Conservation (phyloP, 768 basidiomycete species). For the Pholiota microspora region DNA sequence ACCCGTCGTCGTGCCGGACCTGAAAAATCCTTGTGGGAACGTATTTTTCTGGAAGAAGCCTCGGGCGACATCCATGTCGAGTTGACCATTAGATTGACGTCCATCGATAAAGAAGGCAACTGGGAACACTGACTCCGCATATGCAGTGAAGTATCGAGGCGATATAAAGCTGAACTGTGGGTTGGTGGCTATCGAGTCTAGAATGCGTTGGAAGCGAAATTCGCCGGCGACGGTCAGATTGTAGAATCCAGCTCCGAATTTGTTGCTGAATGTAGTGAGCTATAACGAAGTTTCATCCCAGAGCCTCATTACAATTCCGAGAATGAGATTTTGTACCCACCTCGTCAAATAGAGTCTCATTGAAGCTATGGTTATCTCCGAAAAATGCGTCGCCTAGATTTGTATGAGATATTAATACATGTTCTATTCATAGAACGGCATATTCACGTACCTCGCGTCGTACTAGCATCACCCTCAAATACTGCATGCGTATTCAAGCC, state of each 20-base stretch:
- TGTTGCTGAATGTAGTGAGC: slow-evolving; percentile 21
- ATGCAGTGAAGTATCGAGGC: slow-evolving; percentile 22
- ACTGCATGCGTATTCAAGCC: slow-evolving; percentile 22
- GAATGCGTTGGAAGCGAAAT: slow-evolving; percentile 21
- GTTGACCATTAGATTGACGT: slow-evolving; percentile 16
- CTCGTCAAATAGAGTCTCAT: slow-evolving; percentile 21
- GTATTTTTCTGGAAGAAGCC: slow-evolving; percentile 20
- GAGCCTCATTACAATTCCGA: too few species aligned
- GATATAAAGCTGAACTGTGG: slow-evolving; percentile 23
- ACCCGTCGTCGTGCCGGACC: slow-evolving; percentile 2
- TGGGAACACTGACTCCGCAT: slow-evolving; percentile 14
- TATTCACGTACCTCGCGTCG: slow-evolving; percentile 10
- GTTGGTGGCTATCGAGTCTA: slow-evolving; percentile 23
- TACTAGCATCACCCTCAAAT: slow-evolving; percentile 20
- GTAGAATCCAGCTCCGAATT: slow-evolving; percentile 23
- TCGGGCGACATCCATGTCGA: slow-evolving; percentile 18
- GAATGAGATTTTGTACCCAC: too few species aligned
- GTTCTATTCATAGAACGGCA: background rate
- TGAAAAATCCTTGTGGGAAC: slow-evolving; percentile 19
- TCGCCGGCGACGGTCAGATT: slow-evolving; percentile 23
- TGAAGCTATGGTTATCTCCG: slow-evolving; percentile 23
- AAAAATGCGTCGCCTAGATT: slow-evolving; percentile 20
- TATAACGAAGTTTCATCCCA: too few species aligned
- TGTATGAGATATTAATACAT: background rate
- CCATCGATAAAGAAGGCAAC: slow-evolving; percentile 23